Evolutionary conservation across 1,284 basidiomycete genomes (phyloP).

Genomic region (Ceraceosorus guamensis): DNA sequence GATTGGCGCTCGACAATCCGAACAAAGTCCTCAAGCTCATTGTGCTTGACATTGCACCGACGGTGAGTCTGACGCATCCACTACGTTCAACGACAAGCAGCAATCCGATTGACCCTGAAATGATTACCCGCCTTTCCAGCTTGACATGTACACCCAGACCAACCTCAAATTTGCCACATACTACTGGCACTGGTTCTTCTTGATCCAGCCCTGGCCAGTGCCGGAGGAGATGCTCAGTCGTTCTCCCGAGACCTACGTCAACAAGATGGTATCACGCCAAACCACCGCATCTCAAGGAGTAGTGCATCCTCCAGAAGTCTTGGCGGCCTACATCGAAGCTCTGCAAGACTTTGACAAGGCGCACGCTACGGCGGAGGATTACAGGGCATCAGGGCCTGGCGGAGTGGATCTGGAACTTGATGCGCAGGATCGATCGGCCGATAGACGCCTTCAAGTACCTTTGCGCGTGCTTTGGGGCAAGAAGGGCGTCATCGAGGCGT

Average conservation of each 20-base stretch:
- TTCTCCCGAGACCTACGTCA: not conserved
- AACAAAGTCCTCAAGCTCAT: constrained; percentile 43
- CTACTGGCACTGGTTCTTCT: constrained; percentile 50
- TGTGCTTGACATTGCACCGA: constrained; percentile 42
- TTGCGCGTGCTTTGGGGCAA: constrained; percentile 47
- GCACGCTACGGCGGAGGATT: constrained; percentile 48
- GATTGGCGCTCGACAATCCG: constrained; percentile 48
- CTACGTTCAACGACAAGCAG: not conserved
- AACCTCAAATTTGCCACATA: constrained; percentile 41
- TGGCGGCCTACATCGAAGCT: not conserved
- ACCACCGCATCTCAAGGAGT: constrained; percentile 3
- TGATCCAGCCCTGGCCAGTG: constrained; percentile 44
- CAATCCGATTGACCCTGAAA: not conserved
- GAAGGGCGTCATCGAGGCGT: constrained; percentile 44
- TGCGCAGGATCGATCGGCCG: constrained; percentile 26
- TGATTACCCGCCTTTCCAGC: constrained; percentile 1
- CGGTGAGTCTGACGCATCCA: constrained; percentile 6
- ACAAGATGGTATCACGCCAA: not conserved
- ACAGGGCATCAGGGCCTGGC: constrained; percentile 47
- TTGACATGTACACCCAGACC: constrained; percentile 49
- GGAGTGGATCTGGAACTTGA: constrained; percentile 48
- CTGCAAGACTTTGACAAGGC: not conserved
- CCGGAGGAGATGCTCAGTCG: constrained; percentile 29
- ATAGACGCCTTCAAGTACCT: constrained; percentile 35
- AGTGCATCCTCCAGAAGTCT: constrained; percentile 26